Base-by-base conservation (phyloP, 352 stramenopile genomes). In the Pythium phragmiticola region DNA sequence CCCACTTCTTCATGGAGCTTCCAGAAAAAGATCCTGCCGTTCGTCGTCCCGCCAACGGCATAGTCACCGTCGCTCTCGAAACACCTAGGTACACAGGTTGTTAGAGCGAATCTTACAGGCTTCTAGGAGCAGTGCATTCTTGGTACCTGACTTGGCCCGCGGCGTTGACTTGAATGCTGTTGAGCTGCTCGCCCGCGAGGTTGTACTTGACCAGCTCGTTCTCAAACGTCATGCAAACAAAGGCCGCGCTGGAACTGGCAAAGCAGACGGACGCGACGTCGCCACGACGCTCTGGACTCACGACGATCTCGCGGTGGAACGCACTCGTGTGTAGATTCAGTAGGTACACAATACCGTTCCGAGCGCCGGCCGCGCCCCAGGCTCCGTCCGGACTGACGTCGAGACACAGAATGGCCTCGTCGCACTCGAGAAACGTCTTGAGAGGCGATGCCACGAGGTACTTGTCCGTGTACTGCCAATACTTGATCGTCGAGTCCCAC, bases 31-130 rank as follows among this genome's bases (percentile, higher is more conserved):
- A 93, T 56, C 55, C 89, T 89, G 58, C 86, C 86, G 1, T 77
- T 90, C 7, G 83, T 80, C 9, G 82, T 89, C 6, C 86, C 86
- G 34, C 80, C 86, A 8, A 93, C 74, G 5, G 84, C 86, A 47
- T 85, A 93, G 56, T 90, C 81, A 39, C 80, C 79, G 42, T 95
- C 86, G 51, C 81, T 92, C 23, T 88, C 84, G 33, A 95, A 83
- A 57, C 82, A 93, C 37, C 84, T 91, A 52, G 14, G 4, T 16
- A 12, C 12, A 19, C 16, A 26, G 37, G 7, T 39, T 39, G 34
- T 39, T 39, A 39, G 34, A 30, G 26, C 26, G 4, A 5, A 30
- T 5, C 7, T 78, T 81, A 72, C 81, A 72, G 17, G 50, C 52
- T 87, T 84, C 84, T 82, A 92, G 58, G 14, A 5, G 26, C 26